Evolutionary conservation across 2,329 filamentous ascomycete genomes (phyloP).

Genomic region (Claviceps digitariae): DNA sequence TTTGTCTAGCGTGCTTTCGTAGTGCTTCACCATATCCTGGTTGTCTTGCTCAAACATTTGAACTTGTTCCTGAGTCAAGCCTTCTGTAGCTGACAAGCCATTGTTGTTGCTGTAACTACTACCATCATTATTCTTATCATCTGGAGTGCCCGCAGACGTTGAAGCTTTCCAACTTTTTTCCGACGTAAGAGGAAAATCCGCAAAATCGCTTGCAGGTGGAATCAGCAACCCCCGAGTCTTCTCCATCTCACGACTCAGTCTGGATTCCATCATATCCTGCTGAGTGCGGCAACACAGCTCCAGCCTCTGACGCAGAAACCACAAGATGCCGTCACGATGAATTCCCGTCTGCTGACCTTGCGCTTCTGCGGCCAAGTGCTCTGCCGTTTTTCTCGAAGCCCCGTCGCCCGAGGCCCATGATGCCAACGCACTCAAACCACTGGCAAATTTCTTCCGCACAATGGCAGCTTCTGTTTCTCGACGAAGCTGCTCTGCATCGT

Average conservation of each 20-base stretch:
- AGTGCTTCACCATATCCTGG: constrained; percentile 81
- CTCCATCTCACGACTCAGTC: constrained; percentile 73
- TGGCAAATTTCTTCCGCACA: constrained; percentile 55
- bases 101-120: not conserved
- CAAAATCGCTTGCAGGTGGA: constrained; percentile 19
- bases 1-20: constrained; percentile 87
- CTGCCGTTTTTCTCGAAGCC: constrained; percentile 36
- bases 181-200: constrained; percentile 15
- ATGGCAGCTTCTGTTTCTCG: constrained; percentile 61
- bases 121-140: constrained; percentile 3
- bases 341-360: constrained; percentile 50
- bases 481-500: constrained; percentile 70
- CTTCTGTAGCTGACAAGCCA: constrained; percentile 22
- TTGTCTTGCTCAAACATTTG: constrained; percentile 93
- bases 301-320: constrained; percentile 63
- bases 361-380: constrained; percentile 62
- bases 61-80: constrained; percentile 69
- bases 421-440: constrained; percentile 49
- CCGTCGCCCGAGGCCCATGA: constrained; percentile 51
- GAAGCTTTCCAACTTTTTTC: constrained; percentile 4
- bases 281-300: constrained; percentile 68
- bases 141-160: constrained; percentile 4
- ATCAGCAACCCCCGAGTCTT: constrained; percentile 69
- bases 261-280: constrained; percentile 83
- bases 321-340: constrained; percentile 72